Conservation (phyloP, 768 basidiomycete genomes). For the Podaxis sp. region DNA sequence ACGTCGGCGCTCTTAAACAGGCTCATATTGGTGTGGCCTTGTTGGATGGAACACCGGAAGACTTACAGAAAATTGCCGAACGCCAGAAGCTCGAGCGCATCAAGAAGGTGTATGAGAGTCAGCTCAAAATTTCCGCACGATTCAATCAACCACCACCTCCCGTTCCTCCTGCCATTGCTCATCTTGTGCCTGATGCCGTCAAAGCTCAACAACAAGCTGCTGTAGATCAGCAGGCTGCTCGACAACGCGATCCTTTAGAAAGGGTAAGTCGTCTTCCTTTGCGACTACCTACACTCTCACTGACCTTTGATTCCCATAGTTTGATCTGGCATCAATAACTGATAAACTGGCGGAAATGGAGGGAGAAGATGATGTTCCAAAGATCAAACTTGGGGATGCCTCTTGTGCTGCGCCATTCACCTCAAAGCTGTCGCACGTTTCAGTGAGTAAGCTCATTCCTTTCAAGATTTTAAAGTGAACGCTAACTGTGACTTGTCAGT, state of each 20-base stretch:
- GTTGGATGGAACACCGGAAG: constrained; percentile 88
- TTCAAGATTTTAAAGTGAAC: neutral
- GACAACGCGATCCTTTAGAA: constrained; percentile 87
- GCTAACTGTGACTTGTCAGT: constrained; percentile 44
- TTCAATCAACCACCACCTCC: constrained; percentile 95
- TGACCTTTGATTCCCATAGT: constrained; percentile 22
- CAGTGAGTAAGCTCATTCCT: constrained; percentile 69
- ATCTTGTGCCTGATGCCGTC: constrained; percentile 87
- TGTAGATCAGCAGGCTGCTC: constrained; percentile 59
- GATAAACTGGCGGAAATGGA: constrained; percentile 82
- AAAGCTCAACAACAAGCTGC: constrained; percentile 83
- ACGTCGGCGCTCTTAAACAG: constrained; percentile 97
- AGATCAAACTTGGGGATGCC: constrained; percentile 98
- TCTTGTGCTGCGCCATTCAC: constrained; percentile 99
- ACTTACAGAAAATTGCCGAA: constrained; percentile 91
- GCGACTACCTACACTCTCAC: neutral
- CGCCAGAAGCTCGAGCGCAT: constrained; percentile 85
- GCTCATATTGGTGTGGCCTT: constrained; percentile 96
- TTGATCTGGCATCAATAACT: constrained; percentile 30
- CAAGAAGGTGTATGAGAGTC: constrained; percentile 97
- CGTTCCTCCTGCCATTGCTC: constrained; percentile 85
- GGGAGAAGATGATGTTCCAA: constrained; percentile 90
- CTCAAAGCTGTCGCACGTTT: constrained; percentile 95
- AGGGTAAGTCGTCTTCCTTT: constrained; percentile 52
- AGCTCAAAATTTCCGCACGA: constrained; percentile 83